These are phyloP conservation scores for Silene uniflora DNA, from an alignment of 148 eudicot species.

Conservation along the genomic window DNA sequence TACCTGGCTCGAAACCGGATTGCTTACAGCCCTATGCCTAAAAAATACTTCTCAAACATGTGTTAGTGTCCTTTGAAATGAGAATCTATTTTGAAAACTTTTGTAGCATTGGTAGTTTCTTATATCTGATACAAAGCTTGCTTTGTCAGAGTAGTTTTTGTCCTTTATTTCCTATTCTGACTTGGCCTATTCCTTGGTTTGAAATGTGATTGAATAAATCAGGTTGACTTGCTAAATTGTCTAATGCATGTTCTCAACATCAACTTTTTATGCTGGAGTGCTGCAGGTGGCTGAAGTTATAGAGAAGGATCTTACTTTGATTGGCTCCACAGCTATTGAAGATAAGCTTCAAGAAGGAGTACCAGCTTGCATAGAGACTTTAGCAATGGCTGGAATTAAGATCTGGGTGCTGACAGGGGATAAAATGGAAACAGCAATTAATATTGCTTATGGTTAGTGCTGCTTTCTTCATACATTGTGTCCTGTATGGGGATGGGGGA, in stretches of 20 bases:
- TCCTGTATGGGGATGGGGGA: background rate
- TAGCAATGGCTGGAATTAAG: constrained; percentile 92
- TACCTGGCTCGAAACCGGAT: background rate
- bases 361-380: constrained; percentile 89
- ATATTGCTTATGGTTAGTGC: constrained; percentile 85
- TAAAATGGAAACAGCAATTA: constrained; percentile 97
- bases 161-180: background rate
- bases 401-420: constrained; percentile 98
- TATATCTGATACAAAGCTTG: too few species aligned
- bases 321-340: constrained; percentile 96
- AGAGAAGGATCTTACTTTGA: constrained; percentile 80
- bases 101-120: too few species aligned
- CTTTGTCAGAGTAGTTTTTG: background rate
- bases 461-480: background rate
- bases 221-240: background rate
- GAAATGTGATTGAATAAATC: background rate
- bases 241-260: constrained; percentile 3
- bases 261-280: constrained; percentile 17
- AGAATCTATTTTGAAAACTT: background rate
- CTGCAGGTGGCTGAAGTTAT: constrained; percentile 88
- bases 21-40: background rate
- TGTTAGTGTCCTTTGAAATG: background rate
- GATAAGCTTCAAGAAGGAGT: constrained; percentile 99
- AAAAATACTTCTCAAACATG: background rate
- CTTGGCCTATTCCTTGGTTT: background rate